Base-by-base conservation (phyloP, 2,329 filamentous ascomycete genomes). In the Colletotrichum sp. region DNA sequence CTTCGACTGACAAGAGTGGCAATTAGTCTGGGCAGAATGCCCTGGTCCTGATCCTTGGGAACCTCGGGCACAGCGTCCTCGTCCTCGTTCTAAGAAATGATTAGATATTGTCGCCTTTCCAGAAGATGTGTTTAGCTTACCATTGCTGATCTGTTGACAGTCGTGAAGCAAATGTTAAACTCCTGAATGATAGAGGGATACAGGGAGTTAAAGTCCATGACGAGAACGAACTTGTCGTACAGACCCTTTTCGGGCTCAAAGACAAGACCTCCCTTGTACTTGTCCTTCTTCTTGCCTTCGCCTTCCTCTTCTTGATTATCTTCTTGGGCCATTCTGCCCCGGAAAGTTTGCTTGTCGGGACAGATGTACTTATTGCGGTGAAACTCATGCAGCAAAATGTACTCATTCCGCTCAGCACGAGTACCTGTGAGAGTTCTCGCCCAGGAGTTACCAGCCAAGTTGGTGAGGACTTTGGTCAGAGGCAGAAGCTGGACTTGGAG, bases 131-230 rank as follows among this genome's bases (percentile, higher is more conserved):
- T 8, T 1, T 3, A 28, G 85, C 92, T 87, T 90, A 95, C 94
- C 79, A 93, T 86, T 76, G 91, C 88, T 55, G 91, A 89, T 79
- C 97, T 90, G 76, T 98, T 95, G 8, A 99, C 96, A 0, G 97
- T 99, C 3, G 97, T 99, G 85, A 99, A 99, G 88, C 97, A 99
- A 79, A 99, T 99, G 85, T 99, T 99, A 87, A 93, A 99, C 89
- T 99, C 97, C 82, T 99, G 97, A 76, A 99, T 99, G 81, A 99
- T 98, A 82, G 95, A 98, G 36, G 97, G 97, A 81, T 99, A 99
- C 77, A 99, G 89, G 80, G 96, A 98, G 90, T 99, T 99, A 89
- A 99, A 99, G 88, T 99, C 97, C 97, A 99, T 99, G 84, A 99
- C 97, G 71, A 99, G 91, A 69, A 99, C 94, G 84, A 97, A 98